Percentiles rank a stretch among this genome's conserved stretches.
Conservation (phyloP, 352 stramenopile species). For the Lagenidium sp. region DNA sequence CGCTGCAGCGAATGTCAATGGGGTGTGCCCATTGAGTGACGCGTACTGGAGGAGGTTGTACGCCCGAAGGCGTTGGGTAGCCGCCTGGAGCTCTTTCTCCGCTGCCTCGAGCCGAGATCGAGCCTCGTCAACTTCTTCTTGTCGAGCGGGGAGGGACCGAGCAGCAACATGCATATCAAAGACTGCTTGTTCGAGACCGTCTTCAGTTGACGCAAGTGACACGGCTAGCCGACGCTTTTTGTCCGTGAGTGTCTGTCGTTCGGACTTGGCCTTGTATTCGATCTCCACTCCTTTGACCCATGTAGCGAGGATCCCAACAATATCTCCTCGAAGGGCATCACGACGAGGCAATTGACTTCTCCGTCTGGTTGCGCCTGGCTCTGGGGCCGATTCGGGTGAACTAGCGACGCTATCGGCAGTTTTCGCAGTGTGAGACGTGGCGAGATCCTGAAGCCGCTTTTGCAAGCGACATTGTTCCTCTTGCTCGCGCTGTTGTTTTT, state of each 20-base stretch:
- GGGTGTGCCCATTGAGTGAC: conserved; percentile 58
- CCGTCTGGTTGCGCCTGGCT: neutral
- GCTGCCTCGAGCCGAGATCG: conserved; percentile 15
- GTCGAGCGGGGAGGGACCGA: conserved; percentile 48
- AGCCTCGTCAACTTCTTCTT: conserved; percentile 46
- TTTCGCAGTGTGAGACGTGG: too few species aligned
- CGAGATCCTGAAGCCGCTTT: too few species aligned
- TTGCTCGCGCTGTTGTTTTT: conserved; percentile 7
- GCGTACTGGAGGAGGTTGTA: conserved; percentile 43
- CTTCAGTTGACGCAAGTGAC: conserved; percentile 20
- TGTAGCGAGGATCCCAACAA: conserved; percentile 40
- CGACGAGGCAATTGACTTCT: conserved; percentile 13
- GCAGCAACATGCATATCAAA: conserved; percentile 60
- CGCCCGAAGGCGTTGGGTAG: conserved; percentile 32
- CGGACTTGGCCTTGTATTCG: conserved; percentile 54
- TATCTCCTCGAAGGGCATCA: conserved; percentile 28
- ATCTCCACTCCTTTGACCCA: conserved; percentile 73
- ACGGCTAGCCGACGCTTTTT: conserved; percentile 38
- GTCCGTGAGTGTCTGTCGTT: conserved; percentile 43
- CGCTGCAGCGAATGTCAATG: conserved; percentile 52
- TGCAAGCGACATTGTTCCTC: neutral
- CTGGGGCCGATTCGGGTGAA: too few species aligned
- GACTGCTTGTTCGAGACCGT: conserved; percentile 23
- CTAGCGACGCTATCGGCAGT: too few species aligned
- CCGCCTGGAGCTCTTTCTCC: conserved; percentile 29